Base-by-base conservation (phyloP, 768 basidiomycete genomes). In the Leccinum disarticulatum region DNA sequence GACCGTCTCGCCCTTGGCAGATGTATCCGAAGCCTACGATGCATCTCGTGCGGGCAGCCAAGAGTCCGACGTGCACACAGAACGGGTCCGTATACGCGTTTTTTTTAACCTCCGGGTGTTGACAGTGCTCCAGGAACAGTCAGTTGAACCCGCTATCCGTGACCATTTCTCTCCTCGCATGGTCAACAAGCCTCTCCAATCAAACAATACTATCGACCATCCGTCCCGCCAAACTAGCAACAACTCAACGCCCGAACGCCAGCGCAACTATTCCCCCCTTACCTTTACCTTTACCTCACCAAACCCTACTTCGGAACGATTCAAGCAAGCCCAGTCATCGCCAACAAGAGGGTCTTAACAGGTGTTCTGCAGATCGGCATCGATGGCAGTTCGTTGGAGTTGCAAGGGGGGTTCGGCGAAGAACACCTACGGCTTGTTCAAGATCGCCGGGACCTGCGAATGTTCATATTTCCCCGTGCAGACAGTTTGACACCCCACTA, bases 221-320 rank as follows among this genome's bases (percentile, higher is more conserved):
- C 80, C 83, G 17, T 88, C 88, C 6, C 84, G 85, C 19, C 87
- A 88, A 64, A 80, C 86, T 64, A 86, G 83, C 27, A 70, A 76
- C n/a, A 85, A 90, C 63, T 84, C 86, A 17, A 90, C 90, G 4
- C 89, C 90, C 4, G 87, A 91, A 67, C 84, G 88, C 66, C 85
- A 86, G 68, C 81, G 79, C 60, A 86, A 86, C 60, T 90, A 88
- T 70, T 79, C 87, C 22, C 80, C 88, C 22, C 22, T 22, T 22
- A 22, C 22, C 4, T 92, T 92, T 70, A 91, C 90, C 3, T 92
- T 92, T 76, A 81, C 85, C 15, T 87, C 88, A 1, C 90, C 90
- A 7, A 87, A 87, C 1, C 84, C 83, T 10, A 77, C 83, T 1
- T 80, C 81, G 55, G 75, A 82, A 58, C 84, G 85, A 57, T 81